Conservation (phyloP, 805 yeast genomes). For the Candida chilensis region DNA sequence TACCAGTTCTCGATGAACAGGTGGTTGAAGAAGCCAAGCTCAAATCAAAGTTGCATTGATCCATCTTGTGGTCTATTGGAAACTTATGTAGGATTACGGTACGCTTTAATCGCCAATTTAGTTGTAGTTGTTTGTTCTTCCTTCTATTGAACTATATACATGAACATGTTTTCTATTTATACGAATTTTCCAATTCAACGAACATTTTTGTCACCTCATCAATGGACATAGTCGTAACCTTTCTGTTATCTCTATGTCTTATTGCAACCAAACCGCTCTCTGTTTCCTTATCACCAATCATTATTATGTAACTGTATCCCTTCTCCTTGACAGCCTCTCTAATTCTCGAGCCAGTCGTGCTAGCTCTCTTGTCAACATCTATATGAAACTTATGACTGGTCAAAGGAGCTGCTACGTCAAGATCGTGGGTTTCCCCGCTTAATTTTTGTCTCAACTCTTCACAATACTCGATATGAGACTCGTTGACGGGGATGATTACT, state of each 20-base stretch:
- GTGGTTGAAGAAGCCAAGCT: neutral
- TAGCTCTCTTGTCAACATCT: conserved; percentile 67
- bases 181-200: conserved; percentile 43
- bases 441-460: conserved; percentile 33
- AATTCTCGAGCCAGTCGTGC: conserved; percentile 73
- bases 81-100: neutral
- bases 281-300: conserved; percentile 83
- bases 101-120: neutral
- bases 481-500: conserved; percentile 70
- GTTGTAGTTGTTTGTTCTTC: neutral
- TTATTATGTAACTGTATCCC: conserved; percentile 72
- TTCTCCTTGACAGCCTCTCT: conserved; percentile 61
- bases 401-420: conserved; percentile 39
- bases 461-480: conserved; percentile 49
- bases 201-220: conserved; percentile 49
- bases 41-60: too few species aligned
- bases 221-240: conserved; percentile 28
- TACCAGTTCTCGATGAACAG: conserved; percentile 4
- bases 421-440: conserved; percentile 32
- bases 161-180: conserved; percentile 11
- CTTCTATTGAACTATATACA: neutral
- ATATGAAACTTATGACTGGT: conserved; percentile 56
- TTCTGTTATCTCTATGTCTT: conserved; percentile 45
- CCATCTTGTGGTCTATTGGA: too few species aligned
- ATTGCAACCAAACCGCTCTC: conserved; percentile 51